Percentiles rank a stretch among this genome's conserved stretches.
Conservation (phyloP, 163 green algal genomes). For the Scenedesmus sp. region DNA sequence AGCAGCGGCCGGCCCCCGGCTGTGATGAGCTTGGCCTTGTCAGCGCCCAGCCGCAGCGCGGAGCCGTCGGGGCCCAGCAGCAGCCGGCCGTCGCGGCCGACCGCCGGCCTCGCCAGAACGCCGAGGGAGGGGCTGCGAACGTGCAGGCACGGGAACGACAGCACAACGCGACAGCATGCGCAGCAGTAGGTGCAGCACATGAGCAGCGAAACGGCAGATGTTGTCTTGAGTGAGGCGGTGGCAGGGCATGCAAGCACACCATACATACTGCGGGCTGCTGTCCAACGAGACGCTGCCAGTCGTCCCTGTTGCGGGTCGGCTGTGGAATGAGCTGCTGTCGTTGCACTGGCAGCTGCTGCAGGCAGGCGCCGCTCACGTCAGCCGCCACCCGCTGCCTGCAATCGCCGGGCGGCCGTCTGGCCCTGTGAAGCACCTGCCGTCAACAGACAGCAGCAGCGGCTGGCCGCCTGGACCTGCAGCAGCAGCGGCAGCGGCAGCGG, state of each 20-base stretch:
- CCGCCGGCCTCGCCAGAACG: background rate
- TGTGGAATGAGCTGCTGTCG: too few relatives aligned
- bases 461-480: background rate
- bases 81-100: background rate
- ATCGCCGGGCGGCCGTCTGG: background rate
- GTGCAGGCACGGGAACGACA: background rate
- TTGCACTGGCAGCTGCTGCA: too few relatives aligned
- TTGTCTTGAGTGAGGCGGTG: too few relatives aligned
- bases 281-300: too few relatives aligned
- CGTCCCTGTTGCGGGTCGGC: too few relatives aligned
- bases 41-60: slow-evolving; percentile 3
- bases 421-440: slow-evolving; percentile 33
- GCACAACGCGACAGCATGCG: too few relatives aligned
- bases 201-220: too few relatives aligned
- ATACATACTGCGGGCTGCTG: too few relatives aligned
- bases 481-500: slow-evolving; percentile 8
- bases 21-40: slow-evolving; percentile 15
- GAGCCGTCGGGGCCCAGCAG: slow-evolving; percentile 33
- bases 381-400: background rate
- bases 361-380: slow-evolving; percentile 5
- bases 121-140: background rate
- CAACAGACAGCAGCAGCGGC: slow-evolving; percentile 25
- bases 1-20: slow-evolving; percentile 29
- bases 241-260: too few relatives aligned
- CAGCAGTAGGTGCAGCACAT: too few relatives aligned